Evolutionary conservation across 2,329 filamentous ascomycete species (phyloP), one percentile per base, ranked within the genome.

Genomic region (Hirsutella thompsonii): DNA sequence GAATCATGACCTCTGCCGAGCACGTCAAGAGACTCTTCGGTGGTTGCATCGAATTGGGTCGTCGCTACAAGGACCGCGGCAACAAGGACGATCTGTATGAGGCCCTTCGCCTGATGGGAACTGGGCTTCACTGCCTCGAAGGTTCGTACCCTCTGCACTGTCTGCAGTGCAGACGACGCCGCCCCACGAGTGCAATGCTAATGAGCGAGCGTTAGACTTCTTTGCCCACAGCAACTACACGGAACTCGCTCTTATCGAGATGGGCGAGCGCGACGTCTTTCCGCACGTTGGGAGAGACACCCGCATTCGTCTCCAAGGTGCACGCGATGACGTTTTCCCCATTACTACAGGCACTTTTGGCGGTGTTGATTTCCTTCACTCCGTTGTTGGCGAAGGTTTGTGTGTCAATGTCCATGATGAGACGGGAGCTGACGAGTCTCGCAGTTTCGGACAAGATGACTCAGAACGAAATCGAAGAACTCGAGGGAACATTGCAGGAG

Each of bases 211-310:
- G 10, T 5, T 35, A 76, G 89, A 95, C 57, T 96, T 81, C 65
- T 81, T 88, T 41, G 90, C 89, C 14, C 90, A 95, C 64, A 93
- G 86, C 58, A 95, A 95, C 69, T 95, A 94, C 63, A 79, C 73
- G 13, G 89, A 95, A 60, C 75, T 95, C 44, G 85, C 83, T 44
- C 70, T 95, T 37, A 88, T 92, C 52, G 88, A 94, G 59, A 63
- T 94, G 53, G 88, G 87, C 39, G 87, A 92, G 61, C 68, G 64
- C 5, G 74, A 84, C 45, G 64, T 94, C 44, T 95, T 95, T 60
- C 86, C 90, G 20, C 88, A 94, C 54, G 85, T 92, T 41, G 90
- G 90, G 29, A 72, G 78, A 43, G 65, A 75, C 51, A 87, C 87
- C n/a, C 66, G 68, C 54, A 67, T 94, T 21, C 67, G 76, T 36